Conservation (phyloP, 2,329 filamentous ascomycete species). For the Pezicula rhizophila region DNA sequence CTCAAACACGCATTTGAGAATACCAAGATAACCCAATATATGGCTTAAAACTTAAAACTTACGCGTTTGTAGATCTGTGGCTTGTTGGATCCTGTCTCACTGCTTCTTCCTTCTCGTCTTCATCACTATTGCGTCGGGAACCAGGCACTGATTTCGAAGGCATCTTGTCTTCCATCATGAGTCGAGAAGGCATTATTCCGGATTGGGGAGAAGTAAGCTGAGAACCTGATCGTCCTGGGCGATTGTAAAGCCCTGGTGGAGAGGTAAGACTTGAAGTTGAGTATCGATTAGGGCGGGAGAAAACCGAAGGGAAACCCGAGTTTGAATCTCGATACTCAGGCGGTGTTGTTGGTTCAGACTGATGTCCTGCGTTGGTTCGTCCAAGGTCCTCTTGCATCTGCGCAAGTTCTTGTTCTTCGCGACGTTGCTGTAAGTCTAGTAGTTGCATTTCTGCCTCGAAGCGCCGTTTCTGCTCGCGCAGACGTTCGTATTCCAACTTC, state of each 20-base stretch:
- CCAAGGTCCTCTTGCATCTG: constrained; percentile 77
- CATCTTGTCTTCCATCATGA: constrained; percentile 56
- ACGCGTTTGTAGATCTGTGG: constrained; percentile 72
- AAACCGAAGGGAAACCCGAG: constrained; percentile 68
- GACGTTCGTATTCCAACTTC: constrained; percentile 83
- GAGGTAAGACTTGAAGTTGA: constrained; percentile 84
- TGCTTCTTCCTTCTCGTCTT: constrained; percentile 77
- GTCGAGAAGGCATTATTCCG: constrained; percentile 52
- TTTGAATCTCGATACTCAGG: constrained; percentile 78
- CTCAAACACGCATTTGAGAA: neutral
- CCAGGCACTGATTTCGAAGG: constrained; percentile 82
- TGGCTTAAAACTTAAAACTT: constrained; percentile 41
- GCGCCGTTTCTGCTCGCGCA: constrained; percentile 80
- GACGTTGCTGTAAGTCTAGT: constrained; percentile 77
- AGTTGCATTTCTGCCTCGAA: constrained; percentile 92
- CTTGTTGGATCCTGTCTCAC: constrained; percentile 64
- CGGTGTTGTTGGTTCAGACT: constrained; percentile 93
- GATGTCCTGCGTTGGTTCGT: constrained; percentile 58
- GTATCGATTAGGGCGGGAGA: constrained; percentile 81
- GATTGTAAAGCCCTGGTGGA: constrained; percentile 68
- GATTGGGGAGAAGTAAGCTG: constrained; percentile 73
- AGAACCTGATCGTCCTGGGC: constrained; percentile 70
- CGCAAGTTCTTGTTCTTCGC: constrained; percentile 76
- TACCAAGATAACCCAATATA: neutral
- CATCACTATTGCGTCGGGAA: constrained; percentile 85